Evolutionary conservation across 2,329 filamentous ascomycete genomes (phyloP), one percentile per base, ranked within the genome.

Genomic region (Fusarium ramigenum): DNA sequence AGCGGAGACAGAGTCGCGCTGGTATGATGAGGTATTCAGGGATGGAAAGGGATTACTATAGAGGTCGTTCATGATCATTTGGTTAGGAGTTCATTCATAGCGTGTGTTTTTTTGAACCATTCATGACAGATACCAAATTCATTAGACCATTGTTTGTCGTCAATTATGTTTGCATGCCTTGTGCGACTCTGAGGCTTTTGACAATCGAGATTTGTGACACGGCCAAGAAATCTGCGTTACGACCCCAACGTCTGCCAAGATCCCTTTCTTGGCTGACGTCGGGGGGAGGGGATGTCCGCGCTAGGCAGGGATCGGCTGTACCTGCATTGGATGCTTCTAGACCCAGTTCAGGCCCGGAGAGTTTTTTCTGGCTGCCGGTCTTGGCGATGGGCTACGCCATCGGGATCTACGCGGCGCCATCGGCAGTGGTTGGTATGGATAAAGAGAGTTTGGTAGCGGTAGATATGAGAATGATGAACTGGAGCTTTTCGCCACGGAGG

Each of bases 11-110:
- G 52, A 74, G 14, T 40, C 32, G 18, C 72, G 25, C 28, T 76
- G 74, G 74, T 76, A 76, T 21, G 66, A 76, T 15, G 74, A 76
- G 34, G 74, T 76, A 23, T 76, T 76, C 34, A 62, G 74, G n/a
- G 74, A 76, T 36, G 66, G 67, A 8, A 75, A 66, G 40, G 74
- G 74, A n/a, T 42, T 66, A 49, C 47, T 74, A 50, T 74, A 68
- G 47, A 67, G 49, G 39, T 40, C 53, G 30, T 21, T 63, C 54
- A 53, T 34, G 23, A 56, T 58, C 65, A 58, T 69, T 64, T 61
- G 59, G 66, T 16, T 36, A 61, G 58, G 70, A 60, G 49, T 67
- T 58, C 42, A 71, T 62, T 73, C 70, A 74, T 73, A 74, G 70
- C 70, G 70, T 73, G 66, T 69, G 66, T 69, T 65, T 63, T 60